Evolutionary conservation across 768 basidiomycete species (phyloP), one percentile per base, ranked within the genome.

Genomic region (Cystobasidium tubakii): DNA sequence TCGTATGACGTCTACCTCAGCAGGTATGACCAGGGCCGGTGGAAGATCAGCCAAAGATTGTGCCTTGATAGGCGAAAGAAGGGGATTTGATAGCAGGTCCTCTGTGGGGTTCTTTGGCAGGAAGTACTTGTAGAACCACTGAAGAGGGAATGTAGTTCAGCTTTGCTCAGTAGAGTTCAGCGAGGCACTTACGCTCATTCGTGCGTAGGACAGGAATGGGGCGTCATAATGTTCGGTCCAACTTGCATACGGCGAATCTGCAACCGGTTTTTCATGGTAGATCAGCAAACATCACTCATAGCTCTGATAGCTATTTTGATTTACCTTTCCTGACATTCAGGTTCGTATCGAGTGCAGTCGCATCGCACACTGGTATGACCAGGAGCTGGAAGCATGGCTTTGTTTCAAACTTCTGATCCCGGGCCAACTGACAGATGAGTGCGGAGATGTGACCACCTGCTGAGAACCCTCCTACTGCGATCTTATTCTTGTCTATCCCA

Each of bases 401-500:
- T 9, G 1, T 7, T 15, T 70, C 44, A 27, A 55, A 42, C 4
- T 55, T 46, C 33, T 72, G 50, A 31, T 74, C 65, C 6, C 73
- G 25, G 10, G 73, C 73, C 12, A 43, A 19, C n/a, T 73, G 69
- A 9, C 34, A 72, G 46, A 74, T 42, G 12, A 74, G n/a, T 6
- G 73, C 73, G 6, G 73, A 72, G 23, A 74, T 74, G 31, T 74
- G 73, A 13, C 73, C 73, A 3, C 73, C 73, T 6, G 73, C 73
- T 1, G 70, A 73, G 73, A 74, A 74, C 1, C 73, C 73, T 21
- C 73, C 73, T 1, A 74, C 73, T 25, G 73, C 73, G 2, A 69
- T 74, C 23, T 33, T 27, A 12, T 21, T 53, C 34, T 33, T 29
- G 66, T 74, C 66, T 7, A 72, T 63, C 4, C 73, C 62, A 33